Base-by-base conservation (phyloP, 208 protist genomes). In the Acanthamoeba sp. region DNA sequence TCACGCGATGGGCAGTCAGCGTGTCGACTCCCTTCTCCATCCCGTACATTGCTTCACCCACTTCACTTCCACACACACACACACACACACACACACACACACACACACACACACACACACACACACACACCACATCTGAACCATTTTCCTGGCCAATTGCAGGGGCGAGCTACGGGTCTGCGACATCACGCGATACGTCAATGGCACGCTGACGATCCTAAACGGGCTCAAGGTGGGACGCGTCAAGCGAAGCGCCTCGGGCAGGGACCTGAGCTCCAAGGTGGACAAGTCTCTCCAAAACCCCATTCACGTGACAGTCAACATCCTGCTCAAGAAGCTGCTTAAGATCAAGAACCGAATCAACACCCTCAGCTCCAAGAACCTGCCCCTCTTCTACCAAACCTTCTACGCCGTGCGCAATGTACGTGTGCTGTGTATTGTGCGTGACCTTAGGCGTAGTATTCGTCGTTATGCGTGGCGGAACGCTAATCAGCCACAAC, bases 281-380 rank as follows among this genome's bases (percentile, higher is more conserved):
- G 36, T 71, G 22, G 85, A 91, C 38, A 50, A 38, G 32, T 55
- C 57, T 6, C 24, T 38, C 55, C 85, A 91, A 34, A 84, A 48
- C 85, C 34, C 85, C 22, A 71, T 91, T 22, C 85, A 91, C 55
- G 27, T 91, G 40, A 52, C 85, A 2, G 85, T 91, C 4, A 91
- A 91, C 62, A 7, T 76, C 16, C 62, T 91, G n/a, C 57, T 91
- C 32, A 69, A 91, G 55, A 91, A 91, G 32, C 85, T 91, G 48
- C 85, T 91, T 27, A 91, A 91, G 55, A 71, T 91, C 52, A 91
- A 91, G 55, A 91, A 91, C 57, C 29, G 64, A 10, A 48, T 91
- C 36, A 27, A 27, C 52, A 52, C 34, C 48, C 48, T 91, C 24
- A 45, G 40, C 34, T 73, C 85, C 40, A 73, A 76, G 57, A n/a